A percentile compares a stretch with the other conserved stretches of the same genome.
These are phyloP conservation scores for Astrephomene gubernaculifera DNA, from an alignment of 139 green algal genomes.

Conservation along the genomic window DNA sequence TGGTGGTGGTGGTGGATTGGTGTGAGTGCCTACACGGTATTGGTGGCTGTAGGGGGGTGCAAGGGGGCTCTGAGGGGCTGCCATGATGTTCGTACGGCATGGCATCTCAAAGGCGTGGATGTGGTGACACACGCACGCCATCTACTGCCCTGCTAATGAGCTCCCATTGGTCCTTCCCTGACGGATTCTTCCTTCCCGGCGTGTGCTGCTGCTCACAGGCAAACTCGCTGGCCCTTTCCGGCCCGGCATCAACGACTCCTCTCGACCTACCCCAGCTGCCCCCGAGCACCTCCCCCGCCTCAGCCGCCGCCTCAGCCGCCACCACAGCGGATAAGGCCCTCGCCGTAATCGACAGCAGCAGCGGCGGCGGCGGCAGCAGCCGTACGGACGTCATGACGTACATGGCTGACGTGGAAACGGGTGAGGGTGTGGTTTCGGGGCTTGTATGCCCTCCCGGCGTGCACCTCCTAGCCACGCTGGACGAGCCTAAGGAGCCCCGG, in stretches of 20 bases:
- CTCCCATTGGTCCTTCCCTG: too few species aligned
- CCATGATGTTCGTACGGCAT: too few species aligned
- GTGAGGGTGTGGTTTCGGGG: conserved; percentile 31
- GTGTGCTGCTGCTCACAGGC: too few species aligned
- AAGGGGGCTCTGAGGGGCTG: too few species aligned
- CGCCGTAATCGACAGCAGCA: not conserved
- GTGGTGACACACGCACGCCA: too few species aligned
- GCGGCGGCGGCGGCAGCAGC: not conserved
- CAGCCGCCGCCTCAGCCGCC: not conserved
- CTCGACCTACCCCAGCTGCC: not conserved
- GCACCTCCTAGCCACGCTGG: conserved; percentile 28
- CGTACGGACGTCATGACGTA: conserved; percentile 19
- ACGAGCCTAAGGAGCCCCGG: not conserved
- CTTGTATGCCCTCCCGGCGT: conserved; percentile 36
- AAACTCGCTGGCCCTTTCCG: not conserved
- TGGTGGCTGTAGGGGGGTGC: too few species aligned
- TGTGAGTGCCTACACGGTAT: too few species aligned
- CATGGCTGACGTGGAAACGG: not conserved
- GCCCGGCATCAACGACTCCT: not conserved
- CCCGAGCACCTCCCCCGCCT: not conserved
- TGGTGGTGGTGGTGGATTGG: too few species aligned
- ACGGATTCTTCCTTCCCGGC: too few species aligned
- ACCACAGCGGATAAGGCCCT: conserved; percentile 4
- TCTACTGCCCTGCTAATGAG: too few species aligned
- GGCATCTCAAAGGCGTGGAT: too few species aligned